A percentile compares a stretch with the other conserved stretches of the same genome.
phyloP scores from a whole-genome alignment of 73 alveolate species.

The Symbiodinium pilosum region DNA sequence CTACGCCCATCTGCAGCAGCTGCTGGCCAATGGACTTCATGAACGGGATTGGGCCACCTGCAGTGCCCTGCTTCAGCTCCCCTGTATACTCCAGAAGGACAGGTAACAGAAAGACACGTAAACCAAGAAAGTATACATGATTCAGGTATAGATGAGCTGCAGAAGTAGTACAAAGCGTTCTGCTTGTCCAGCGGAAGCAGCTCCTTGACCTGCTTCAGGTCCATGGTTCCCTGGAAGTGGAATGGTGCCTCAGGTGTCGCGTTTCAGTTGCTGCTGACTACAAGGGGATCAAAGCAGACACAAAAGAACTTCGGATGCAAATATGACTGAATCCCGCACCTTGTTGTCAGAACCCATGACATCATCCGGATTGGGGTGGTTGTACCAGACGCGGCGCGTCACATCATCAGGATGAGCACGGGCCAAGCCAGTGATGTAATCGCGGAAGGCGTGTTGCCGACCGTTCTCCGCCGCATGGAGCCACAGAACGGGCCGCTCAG shows the following conservation, averaged over 20 bases:
- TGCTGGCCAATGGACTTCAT: constrained; percentile 37
- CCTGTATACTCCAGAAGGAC: background rate
- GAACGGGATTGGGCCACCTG: constrained; percentile 1
- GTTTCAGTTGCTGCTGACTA: background rate
- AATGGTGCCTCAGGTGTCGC: background rate
- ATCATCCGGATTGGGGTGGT: background rate
- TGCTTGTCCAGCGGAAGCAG: background rate
- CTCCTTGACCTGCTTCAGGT: constrained; percentile 1
- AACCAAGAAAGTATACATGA: background rate
- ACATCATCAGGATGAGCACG: constrained; percentile 29
- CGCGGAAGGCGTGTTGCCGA: constrained; percentile 16
- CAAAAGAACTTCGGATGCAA: background rate
- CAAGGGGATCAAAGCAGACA: background rate
- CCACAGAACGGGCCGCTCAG: background rate
- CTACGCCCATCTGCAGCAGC: constrained; percentile 21
- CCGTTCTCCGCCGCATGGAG: background rate
- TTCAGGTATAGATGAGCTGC: background rate
- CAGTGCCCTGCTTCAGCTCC: background rate
- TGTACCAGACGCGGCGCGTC: constrained; percentile 46
- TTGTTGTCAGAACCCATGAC: background rate
- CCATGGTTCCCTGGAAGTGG: constrained; percentile 26
- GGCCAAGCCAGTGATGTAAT: constrained; percentile 24
- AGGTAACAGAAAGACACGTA: background rate
- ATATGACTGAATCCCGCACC: background rate
- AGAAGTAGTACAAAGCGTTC: constrained; percentile 18